Percentiles rank a stretch among this genome's conserved stretches.
These are phyloP conservation scores for Leptomonas pyrrhocoris DNA, from an alignment of 208 protist genomes.

Conservation along the genomic window DNA sequence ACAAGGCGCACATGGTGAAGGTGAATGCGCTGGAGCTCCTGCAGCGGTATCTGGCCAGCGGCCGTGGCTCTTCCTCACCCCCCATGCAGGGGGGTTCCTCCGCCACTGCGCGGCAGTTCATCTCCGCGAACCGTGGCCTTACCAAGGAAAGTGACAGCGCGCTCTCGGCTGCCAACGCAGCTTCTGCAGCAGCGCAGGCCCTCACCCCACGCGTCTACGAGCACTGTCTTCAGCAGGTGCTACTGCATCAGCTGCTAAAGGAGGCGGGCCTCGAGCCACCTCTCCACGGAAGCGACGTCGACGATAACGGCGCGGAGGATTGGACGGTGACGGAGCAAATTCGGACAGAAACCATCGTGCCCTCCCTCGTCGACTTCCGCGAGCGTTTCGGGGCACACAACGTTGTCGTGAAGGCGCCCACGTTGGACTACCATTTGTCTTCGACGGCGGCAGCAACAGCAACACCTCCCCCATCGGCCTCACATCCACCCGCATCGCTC, in stretches of 20 bases:
- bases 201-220: slow-evolving; percentile 35
- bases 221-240: slow-evolving; percentile 32
- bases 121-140: neutral
- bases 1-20: slow-evolving; percentile 1
- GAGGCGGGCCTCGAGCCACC: slow-evolving; percentile 21
- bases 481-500: neutral
- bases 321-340: slow-evolving; percentile 39
- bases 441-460: neutral
- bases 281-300: neutral
- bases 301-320: neutral
- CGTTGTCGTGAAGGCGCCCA: slow-evolving; percentile 22
- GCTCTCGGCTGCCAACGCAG: slow-evolving; percentile 15
- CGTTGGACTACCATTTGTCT: slow-evolving; percentile 12
- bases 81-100: neutral
- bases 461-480: too few relatives aligned
- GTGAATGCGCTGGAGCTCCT: slow-evolving; percentile 31
- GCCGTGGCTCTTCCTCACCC: neutral
- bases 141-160: neutral
- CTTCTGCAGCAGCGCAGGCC: slow-evolving; percentile 16
- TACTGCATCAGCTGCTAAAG: slow-evolving; percentile 26
- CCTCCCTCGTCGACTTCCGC: slow-evolving; percentile 25
- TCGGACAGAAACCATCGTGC: slow-evolving; percentile 20
- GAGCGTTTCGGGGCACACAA: slow-evolving; percentile 38
- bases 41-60: slow-evolving; percentile 26
- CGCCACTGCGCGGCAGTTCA: neutral